These are phyloP conservation scores for Lasiosphaeria ovina DNA, from an alignment of 495 filamentous ascomycete genomes.

Conservation along the genomic window DNA sequence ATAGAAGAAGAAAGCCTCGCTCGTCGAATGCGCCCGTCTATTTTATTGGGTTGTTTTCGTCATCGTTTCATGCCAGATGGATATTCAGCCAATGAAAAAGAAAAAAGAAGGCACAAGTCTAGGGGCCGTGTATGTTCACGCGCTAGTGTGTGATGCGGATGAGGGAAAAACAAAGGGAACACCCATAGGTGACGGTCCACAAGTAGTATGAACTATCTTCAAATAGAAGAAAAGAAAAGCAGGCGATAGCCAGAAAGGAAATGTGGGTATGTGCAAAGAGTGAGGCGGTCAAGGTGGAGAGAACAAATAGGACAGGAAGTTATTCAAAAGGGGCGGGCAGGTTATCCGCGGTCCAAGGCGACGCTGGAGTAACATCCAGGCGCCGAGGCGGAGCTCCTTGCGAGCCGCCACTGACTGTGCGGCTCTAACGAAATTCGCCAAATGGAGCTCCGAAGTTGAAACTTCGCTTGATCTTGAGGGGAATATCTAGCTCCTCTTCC, in stretches of 20 bases:
- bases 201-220: neutral
- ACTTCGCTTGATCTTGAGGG: conserved; percentile 56
- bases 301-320: neutral
- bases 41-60: neutral
- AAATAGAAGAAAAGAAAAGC: neutral
- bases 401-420: neutral
- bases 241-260: neutral
- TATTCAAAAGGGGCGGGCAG: neutral
- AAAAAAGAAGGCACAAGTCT: too few relatives aligned
- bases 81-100: neutral
- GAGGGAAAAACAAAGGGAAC: too few relatives aligned
- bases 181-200: neutral
- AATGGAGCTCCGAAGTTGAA: conserved; percentile 59
- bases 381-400: neutral
- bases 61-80: neutral
- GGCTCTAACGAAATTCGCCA: conserved; percentile 25
- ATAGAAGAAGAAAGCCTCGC: too few relatives aligned
- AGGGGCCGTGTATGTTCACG: too few relatives aligned
- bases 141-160: too few relatives aligned
- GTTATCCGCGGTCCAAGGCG: neutral
- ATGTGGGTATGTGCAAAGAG: neutral
- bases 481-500: conserved; percentile 49
- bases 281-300: neutral
- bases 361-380: neutral
- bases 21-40: neutral